Conservation (phyloP, 306 rosid species). For the Prunus campanulata region DNA sequence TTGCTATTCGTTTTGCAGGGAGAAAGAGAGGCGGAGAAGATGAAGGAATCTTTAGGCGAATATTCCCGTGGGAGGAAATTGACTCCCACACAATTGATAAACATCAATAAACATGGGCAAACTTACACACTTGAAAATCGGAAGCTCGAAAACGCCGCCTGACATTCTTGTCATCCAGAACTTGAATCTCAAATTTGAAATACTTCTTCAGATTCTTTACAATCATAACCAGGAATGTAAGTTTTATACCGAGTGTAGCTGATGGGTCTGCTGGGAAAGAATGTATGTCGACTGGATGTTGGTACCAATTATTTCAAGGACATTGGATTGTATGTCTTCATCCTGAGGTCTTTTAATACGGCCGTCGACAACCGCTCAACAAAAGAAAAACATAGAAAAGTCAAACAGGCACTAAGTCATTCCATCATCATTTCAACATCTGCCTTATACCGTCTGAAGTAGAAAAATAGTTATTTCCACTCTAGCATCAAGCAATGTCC, state of each 20-base stretch:
- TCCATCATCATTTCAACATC: background rate
- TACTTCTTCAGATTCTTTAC: constrained; percentile 91
- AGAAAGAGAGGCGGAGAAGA: too few relatives aligned
- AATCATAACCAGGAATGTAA: constrained; percentile 82
- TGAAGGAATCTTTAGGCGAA: too few relatives aligned
- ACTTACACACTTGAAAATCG: constrained; percentile 99
- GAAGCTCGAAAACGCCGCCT: constrained; percentile 90
- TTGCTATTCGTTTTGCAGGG: too few relatives aligned
- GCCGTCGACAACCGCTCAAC: constrained; percentile 68
- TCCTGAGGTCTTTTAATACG: constrained; percentile 93
- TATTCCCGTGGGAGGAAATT: too few relatives aligned
- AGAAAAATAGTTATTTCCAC: background rate
- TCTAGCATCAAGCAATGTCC: background rate
- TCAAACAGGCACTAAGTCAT: background rate
- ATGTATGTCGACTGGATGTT: constrained; percentile 89
- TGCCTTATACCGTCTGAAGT: background rate
- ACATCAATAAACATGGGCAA: constrained; percentile 48
- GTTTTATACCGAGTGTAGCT: constrained; percentile 91
- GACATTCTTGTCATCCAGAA: constrained; percentile 93
- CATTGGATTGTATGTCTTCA: constrained; percentile 94
- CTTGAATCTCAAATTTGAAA: constrained; percentile 95
- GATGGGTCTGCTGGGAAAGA: constrained; percentile 92
- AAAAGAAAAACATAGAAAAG: background rate
- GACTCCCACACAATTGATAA: constrained; percentile 24
- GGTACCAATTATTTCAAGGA: constrained; percentile 86